Evolutionary conservation across 2,329 filamentous ascomycete species (phyloP).

Genomic region (Scytalidium lignicola): DNA sequence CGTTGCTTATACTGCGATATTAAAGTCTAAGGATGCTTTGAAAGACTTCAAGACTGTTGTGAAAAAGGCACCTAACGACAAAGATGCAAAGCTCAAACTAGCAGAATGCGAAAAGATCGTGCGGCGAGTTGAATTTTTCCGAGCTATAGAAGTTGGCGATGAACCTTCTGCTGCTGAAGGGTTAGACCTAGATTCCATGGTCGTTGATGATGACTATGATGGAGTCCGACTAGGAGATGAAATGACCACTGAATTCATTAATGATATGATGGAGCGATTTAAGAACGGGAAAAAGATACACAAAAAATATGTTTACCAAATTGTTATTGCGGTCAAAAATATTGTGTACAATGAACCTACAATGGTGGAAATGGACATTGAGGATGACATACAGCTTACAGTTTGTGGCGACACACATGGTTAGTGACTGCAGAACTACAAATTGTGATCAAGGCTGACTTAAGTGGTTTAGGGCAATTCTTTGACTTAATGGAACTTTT

Average conservation of each 20-base stretch:
- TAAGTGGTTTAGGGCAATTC: conserved; percentile 68
- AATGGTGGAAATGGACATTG: conserved; percentile 90
- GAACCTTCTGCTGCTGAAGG: conserved; percentile 89
- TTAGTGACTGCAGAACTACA: conserved; percentile 33
- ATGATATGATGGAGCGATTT: conserved; percentile 95
- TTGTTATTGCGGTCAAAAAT: conserved; percentile 83
- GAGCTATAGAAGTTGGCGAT: conserved; percentile 89
- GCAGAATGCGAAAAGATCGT: conserved; percentile 94
- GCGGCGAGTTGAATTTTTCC: conserved; percentile 85
- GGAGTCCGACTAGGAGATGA: conserved; percentile 69
- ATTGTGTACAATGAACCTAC: conserved; percentile 89
- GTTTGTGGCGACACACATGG: conserved; percentile 98
- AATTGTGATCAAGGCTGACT: conserved; percentile 4
- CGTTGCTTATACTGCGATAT: conserved; percentile 83
- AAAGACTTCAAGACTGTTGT: conserved; percentile 90
- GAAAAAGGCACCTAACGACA: conserved; percentile 80
- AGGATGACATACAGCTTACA: conserved; percentile 73
- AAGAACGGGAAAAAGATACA: conserved; percentile 94
- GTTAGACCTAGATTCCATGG: conserved; percentile 80
- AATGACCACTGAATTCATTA: conserved; percentile 96
- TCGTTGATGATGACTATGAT: conserved; percentile 79
- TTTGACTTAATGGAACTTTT: conserved; percentile 97
- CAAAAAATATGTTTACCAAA: conserved; percentile 96
- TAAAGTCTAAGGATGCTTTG: conserved; percentile 81
- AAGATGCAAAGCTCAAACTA: conserved; percentile 84